Conservation (phyloP, 2,329 filamentous ascomycete genomes). For the Phaeosphaeriaceae sp. region DNA sequence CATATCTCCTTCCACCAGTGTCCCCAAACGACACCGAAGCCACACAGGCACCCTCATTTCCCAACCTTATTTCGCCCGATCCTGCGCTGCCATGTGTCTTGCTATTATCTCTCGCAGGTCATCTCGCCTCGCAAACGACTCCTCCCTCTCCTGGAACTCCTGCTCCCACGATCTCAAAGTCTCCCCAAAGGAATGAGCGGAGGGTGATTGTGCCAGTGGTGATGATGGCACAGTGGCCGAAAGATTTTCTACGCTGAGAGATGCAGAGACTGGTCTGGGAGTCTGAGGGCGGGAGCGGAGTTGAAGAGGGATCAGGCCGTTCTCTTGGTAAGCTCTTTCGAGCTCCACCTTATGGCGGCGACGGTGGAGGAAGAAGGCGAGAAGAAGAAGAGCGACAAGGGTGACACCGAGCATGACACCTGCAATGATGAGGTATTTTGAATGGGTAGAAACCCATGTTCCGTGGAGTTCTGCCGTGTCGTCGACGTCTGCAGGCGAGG, state of each 20-base stretch:
- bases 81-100: not conserved
- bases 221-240: not conserved
- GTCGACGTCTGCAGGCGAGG: constrained; percentile 17
- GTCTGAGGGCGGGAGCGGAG: not conserved
- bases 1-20: not conserved
- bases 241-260: not conserved
- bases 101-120: not conserved
- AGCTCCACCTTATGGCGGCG: not conserved
- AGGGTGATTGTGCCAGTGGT: not conserved
- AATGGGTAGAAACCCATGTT: constrained; percentile 69
- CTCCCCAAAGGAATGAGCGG: not conserved
- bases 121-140: not conserved
- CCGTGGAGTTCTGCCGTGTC: constrained; percentile 17
- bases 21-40: not conserved
- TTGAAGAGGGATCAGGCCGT: constrained; percentile 1
- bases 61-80: not conserved
- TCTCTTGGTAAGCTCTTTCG: not conserved
- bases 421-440: constrained; percentile 83
- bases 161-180: not conserved
- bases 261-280: not conserved
- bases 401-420: constrained; percentile 76
- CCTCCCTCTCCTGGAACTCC: not conserved
- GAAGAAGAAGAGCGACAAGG: constrained; percentile 42
- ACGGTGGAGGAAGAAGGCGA: constrained; percentile 1
- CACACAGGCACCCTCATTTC: not conserved